Base-by-base conservation (phyloP, 164 flowering plant genomes). In the Umbellularia californica region DNA sequence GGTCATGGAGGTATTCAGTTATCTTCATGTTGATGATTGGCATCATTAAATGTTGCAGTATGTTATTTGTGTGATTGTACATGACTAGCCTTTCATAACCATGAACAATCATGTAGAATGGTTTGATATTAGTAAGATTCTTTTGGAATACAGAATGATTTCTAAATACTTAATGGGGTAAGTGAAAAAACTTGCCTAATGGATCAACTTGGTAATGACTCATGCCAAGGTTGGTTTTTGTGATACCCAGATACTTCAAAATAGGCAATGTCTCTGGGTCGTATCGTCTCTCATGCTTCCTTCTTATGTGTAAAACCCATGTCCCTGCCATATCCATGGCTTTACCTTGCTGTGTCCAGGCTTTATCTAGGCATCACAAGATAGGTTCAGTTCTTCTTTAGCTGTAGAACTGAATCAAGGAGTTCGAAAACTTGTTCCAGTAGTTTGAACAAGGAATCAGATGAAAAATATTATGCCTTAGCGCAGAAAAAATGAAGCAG, bases 1-100 rank as follows among this genome's bases (percentile, higher is more conserved):
- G 98, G 23, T 95, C 98, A 77, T 81, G 91, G 62, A 95, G 99
- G 99, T 95, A 65, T 23, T 70, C 69, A 10, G 55, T 17, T 70
- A 62, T 19, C 63, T 50, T 69, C 24, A 3, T 41, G 5, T 30
- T 25, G 15, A 15, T 19, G 19, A 55, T 55, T 55, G 20, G 17
- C 60, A 55, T 55, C 60, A 55, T 55, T 55, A 15, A 41, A 5
- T 55, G n/a, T 55, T 55, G 60, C 60, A 55, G n/a, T 14, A 10
- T 55, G 60, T 41, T 7, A 13, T 27, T 35, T 67, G 28, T 20
- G 14, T 67, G n/a, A 41, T 67, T 66, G 10, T 20, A 33, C 50
- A 2, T 33, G 47, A 67, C n/a, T 28, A 67, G 50, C 67, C 67
- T 64, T 64, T 64, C 17, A 13, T 28, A 15, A 67, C 27, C 23